phyloP scores from a whole-genome alignment of 2,329 filamentous ascomycete species.

The Blastomyces gilchristii region DNA sequence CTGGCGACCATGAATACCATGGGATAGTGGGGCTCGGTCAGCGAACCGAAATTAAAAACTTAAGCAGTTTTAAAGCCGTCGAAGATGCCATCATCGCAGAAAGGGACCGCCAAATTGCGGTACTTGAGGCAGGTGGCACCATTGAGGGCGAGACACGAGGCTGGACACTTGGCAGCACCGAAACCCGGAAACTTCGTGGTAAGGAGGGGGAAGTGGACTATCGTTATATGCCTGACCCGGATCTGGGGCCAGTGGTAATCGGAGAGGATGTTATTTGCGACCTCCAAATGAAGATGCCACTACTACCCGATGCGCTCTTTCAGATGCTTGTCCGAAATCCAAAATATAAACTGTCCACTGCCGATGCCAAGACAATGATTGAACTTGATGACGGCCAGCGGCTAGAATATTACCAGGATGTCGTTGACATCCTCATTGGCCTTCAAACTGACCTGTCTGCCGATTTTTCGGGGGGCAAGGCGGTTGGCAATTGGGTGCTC shows the following conservation, averaged over 20 bases:
- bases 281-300: constrained; percentile 54
- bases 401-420: constrained; percentile 61
- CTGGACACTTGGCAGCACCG: constrained; percentile 75
- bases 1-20: constrained; percentile 41
- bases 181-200: constrained; percentile 70
- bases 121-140: constrained; percentile 63
- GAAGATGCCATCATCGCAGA: constrained; percentile 92
- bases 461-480: constrained; percentile 32
- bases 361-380: constrained; percentile 74
- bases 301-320: constrained; percentile 61
- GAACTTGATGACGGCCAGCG: constrained; percentile 67
- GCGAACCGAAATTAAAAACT: constrained; percentile 92
- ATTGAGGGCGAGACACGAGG: constrained; percentile 83
- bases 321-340: constrained; percentile 46
- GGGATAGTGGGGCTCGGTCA: constrained; percentile 61
- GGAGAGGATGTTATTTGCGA: constrained; percentile 56
- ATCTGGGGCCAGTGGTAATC: constrained; percentile 71
- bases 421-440: constrained; percentile 30
- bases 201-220: constrained; percentile 98
- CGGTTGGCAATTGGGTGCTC: constrained; percentile 58
- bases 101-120: constrained; percentile 71
- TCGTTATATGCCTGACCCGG: constrained; percentile 95
- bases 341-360: constrained; percentile 59
- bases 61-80: constrained; percentile 88
- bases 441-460: constrained; percentile 20